Percentiles rank a stretch among this genome's conserved stretches.
Conservation (phyloP, 768 basidiomycete species). For the Russula ochroleuca region DNA sequence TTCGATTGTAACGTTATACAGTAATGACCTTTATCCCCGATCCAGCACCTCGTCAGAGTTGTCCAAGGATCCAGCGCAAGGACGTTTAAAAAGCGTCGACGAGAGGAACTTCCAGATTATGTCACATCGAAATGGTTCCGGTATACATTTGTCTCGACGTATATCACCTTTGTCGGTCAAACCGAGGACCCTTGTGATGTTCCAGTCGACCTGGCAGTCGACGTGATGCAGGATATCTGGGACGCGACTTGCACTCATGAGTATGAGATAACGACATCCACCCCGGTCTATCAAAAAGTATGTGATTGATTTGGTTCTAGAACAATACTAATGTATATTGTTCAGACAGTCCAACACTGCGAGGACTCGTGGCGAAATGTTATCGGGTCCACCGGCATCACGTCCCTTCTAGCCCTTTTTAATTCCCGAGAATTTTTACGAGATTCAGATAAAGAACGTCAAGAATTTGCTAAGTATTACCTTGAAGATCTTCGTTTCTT, state of each 20-base stretch:
- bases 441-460: background rate
- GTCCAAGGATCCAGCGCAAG: background rate
- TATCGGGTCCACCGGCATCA: background rate
- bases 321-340: background rate
- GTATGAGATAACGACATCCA: background rate
- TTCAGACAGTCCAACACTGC: background rate
- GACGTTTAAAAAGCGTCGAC: background rate
- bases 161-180: conserved; percentile 7
- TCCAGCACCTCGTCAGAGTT: too few relatives aligned
- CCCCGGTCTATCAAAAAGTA: background rate
- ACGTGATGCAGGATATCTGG: conserved; percentile 9
- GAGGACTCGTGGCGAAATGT: background rate
- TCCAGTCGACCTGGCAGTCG: background rate
- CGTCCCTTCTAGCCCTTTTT: background rate
- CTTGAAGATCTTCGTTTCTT: background rate
- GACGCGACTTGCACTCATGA: background rate
- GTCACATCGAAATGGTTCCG: background rate
- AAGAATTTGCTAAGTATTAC: background rate
- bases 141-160: background rate
- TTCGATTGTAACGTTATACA: too few relatives aligned
- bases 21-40: too few relatives aligned
- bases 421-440: background rate
- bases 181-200: background rate
- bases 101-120: background rate
- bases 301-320: background rate